Evolutionary conservation across 768 basidiomycete genomes (phyloP), one percentile per base, ranked within the genome.

Genomic region (Phlegmacium glaucopus): DNA sequence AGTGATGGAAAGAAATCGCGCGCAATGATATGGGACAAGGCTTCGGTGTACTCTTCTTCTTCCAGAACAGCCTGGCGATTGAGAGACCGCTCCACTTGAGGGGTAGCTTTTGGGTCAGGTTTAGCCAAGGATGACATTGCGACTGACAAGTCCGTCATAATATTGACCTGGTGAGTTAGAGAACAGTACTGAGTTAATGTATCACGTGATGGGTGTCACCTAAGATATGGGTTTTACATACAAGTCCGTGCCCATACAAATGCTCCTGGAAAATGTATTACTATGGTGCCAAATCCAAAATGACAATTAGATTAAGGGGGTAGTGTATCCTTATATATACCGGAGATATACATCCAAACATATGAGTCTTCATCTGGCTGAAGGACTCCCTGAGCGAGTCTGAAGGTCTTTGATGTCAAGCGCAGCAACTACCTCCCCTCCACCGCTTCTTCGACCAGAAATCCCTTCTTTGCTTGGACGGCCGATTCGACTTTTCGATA

Each of bases 1-100:
- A 98, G 79, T 10, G 91, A 91, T 0, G 96, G 96, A 61, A 98
- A 99, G 77, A 99, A 99, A 69, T 98, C 95, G 41, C 96, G 85
- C 32, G 90, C 88, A 59, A 98, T 98, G 59, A 98, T 97, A 39
- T 83, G 79, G 9, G 90, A 91, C 16, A 99, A 76, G 1, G 88
- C 89, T 39, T 80, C 83, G 2, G 92, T 94, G 65, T 98, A 98
- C 62, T 94, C 92, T 53, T 98, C 96, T 72, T 99, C 96, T 41
- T 91, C 88, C 11, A 90, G 78, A 11, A 91, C 75, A 10, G 75
- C 59, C 58, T 92, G 90, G 11, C 74, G 70, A 61, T 87, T 87
- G 47, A 92, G 72, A 13, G 90, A 92, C 18, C 76, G 78, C 52
- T 72, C 69, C 35, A 60, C 51, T 6, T 57, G 25, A 12, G 62